Evolutionary conservation across 352 stramenopile species (phyloP).

Genomic region (Globisporangium cederbergense): DNA sequence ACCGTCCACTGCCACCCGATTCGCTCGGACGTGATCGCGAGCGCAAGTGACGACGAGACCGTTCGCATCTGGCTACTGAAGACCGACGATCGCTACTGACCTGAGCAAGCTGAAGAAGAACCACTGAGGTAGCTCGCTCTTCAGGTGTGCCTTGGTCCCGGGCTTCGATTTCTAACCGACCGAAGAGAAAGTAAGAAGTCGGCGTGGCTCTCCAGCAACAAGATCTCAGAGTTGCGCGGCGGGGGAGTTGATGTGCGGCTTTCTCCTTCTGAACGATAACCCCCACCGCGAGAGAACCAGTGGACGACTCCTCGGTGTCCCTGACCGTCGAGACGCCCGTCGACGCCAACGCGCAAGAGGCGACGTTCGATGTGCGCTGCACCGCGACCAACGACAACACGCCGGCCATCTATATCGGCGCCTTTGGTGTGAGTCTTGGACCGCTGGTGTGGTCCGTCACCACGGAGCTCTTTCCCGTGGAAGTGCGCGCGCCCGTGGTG

Average conservation of each 20-base stretch:
- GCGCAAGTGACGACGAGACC: constrained; percentile 74
- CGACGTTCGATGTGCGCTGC: not conserved
- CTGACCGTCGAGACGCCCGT: not conserved
- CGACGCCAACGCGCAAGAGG: not conserved
- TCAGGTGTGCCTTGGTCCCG: no score
- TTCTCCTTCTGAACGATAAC: not conserved
- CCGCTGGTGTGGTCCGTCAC: constrained; percentile 41
- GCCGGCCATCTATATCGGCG: constrained; percentile 36
- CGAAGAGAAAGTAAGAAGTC: no score
- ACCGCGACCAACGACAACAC: no score
- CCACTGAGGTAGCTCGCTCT: not conserved
- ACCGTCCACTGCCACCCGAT: constrained; percentile 55
- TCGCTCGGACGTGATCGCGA: constrained; percentile 49
- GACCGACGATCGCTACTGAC: not conserved
- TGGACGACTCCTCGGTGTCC: not conserved
- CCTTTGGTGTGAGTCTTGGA: constrained; percentile 41
- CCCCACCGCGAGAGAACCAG: constrained; percentile 1
- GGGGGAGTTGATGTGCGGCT: no score
- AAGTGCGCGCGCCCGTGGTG: constrained; percentile 26
- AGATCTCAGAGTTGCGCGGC: no score
- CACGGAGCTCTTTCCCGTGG: constrained; percentile 30
- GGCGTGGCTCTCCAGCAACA: no score
- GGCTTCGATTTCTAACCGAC: no score
- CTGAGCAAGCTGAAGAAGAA: not conserved
- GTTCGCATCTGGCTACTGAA: constrained; percentile 44